Evolutionary conservation across 495 filamentous ascomycete species (phyloP), one percentile per base, ranked within the genome.

Genomic region (Physcia stellaris): DNA sequence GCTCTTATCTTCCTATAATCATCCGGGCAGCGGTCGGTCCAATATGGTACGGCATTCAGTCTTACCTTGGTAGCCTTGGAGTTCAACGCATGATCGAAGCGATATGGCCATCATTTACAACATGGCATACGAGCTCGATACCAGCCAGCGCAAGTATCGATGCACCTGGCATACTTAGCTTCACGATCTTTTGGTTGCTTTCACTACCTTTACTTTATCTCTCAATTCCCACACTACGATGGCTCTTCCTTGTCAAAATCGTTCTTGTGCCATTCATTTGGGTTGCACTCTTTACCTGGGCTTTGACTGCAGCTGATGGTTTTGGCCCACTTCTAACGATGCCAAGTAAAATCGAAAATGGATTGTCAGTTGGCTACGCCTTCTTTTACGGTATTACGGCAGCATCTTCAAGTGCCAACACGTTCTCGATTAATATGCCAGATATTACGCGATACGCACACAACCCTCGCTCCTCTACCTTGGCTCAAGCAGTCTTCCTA

Each of bases 381-480:
- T 39, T 43, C 20, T 43, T 32, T 18, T 43, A 43, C 16, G 41
- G 24, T 27, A 38, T 43, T 22, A 43, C 41, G 2, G 35, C 41
- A 7, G 32, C 41, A 10, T 32, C 30, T 6, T 32, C 30, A 5
- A 6, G 9, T 9, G 30, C 30, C 7, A 32, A 7, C 15, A 28
- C 41, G 2, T 37, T 72, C 12, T 61, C 61, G 18, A 55, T 61
- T 9, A 71, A 73, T 53, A 71, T 71, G 39, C 64, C 67, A 21
- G 75, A 79, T 52, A 75, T 78, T 58, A 68, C 67, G n/a, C 62
- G 74, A 2, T 77, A 75, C 54, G 64, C 71, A 7, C 61, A 54
- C 35, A 55, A 57, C 1, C 50, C 59, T 18, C 62, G 63, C 19
- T 66, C 30, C 64, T 74, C 45, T 63, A 63, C 47, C 49, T 71